Evolutionary conservation across 2,329 filamentous ascomycete species (phyloP).

Genomic region (Arthrobotrys iridis): DNA sequence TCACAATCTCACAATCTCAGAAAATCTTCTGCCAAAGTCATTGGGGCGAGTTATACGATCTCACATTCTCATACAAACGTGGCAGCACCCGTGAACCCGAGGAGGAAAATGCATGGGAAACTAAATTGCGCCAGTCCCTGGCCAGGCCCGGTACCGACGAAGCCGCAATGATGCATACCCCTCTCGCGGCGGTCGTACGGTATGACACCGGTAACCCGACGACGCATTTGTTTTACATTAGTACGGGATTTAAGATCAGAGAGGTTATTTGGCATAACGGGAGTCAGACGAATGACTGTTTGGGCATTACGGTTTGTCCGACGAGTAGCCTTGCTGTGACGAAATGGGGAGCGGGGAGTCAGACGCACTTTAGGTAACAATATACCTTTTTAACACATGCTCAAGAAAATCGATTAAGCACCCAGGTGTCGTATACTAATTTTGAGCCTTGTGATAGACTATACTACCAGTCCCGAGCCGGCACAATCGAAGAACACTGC

Average conservation of each 20-base stretch:
- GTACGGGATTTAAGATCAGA: conserved; percentile 1
- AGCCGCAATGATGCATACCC: conserved; percentile 28
- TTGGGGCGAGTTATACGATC: conserved; percentile 15
- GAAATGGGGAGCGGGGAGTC: conserved; percentile 18
- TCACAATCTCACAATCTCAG: not conserved
- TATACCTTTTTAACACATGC: not conserved
- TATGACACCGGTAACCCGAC: conserved; percentile 11
- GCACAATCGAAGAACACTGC: conserved; percentile 20
- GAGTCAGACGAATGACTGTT: conserved; percentile 5
- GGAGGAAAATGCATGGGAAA: not conserved
- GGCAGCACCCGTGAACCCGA: not conserved
- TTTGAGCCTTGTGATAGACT: too few species aligned
- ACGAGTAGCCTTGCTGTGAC: not conserved
- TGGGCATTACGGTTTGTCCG: conserved; percentile 17
- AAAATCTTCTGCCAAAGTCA: conserved; percentile 24
- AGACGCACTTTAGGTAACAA: conserved; percentile 17
- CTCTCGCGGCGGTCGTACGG: conserved; percentile 12
- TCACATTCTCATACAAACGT: conserved; percentile 11
- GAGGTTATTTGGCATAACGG: conserved; percentile 13
- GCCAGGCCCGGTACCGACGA: conserved; percentile 9
- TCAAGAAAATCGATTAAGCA: too few species aligned
- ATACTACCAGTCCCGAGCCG: conserved; percentile 7
- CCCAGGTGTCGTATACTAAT: too few species aligned
- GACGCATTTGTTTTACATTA: conserved; percentile 12
- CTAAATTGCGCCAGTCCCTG: not conserved